phyloP scores from a whole-genome alignment of 2,329 filamentous ascomycete genomes.

The Ambrosiella cleistominuta region DNA sequence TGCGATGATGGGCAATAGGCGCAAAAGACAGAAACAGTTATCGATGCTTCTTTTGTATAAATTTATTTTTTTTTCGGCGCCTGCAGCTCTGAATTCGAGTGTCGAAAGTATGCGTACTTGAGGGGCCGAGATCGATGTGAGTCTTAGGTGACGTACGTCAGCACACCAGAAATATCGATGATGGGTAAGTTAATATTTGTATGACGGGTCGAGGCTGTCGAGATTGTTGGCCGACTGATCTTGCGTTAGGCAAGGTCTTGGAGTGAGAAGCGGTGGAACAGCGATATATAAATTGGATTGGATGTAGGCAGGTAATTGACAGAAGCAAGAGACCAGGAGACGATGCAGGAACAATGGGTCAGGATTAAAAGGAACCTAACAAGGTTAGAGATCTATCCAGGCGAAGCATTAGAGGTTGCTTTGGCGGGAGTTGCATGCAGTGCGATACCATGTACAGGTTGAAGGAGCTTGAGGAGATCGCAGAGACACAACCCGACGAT shows the following conservation, averaged over 20 bases:
- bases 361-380: constrained; percentile 4
- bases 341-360: constrained; percentile 2
- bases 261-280: neutral
- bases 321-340: neutral
- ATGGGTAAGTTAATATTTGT: neutral
- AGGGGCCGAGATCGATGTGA: too few relatives aligned
- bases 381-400: neutral
- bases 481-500: constrained; percentile 1
- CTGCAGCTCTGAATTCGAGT: too few relatives aligned
- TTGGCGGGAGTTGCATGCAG: constrained; percentile 1
- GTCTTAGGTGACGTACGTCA: too few relatives aligned
- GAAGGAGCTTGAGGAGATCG: constrained; percentile 7
- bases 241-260: neutral
- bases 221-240: neutral
- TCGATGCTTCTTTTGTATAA: neutral
- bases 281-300: too few relatives aligned
- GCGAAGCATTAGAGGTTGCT: neutral
- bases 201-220: too few relatives aligned
- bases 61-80: neutral
- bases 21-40: neutral
- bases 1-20: neutral
- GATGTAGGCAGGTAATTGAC: neutral
- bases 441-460: constrained; percentile 3
- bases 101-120: too few relatives aligned
- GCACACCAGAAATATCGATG: neutral